Conservation (phyloP, 805 yeast genomes). For the Wickerhamiella siamensis region DNA sequence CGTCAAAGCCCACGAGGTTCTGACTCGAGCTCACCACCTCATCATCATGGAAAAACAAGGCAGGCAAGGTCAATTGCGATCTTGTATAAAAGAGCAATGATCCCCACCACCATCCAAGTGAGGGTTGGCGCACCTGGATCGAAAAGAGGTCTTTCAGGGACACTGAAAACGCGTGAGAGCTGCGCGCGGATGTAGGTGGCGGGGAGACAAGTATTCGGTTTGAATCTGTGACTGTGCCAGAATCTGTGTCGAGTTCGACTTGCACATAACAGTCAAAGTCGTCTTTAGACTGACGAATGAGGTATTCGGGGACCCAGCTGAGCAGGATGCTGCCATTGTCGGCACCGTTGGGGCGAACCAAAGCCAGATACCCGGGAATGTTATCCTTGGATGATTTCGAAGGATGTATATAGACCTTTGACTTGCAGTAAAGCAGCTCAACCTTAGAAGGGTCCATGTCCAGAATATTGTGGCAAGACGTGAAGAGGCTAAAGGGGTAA, state of each 20-base stretch:
- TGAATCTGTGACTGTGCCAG: conserved; percentile 15
- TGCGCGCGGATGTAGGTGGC: conserved; percentile 38
- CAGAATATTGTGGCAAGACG: conserved; percentile 4
- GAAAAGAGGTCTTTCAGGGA: conserved; percentile 52
- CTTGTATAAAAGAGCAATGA: conserved; percentile 62
- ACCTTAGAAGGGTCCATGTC: conserved; percentile 12
- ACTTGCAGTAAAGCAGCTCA: conserved; percentile 27
- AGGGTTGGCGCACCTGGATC: conserved; percentile 70
- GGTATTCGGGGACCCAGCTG: conserved; percentile 48
- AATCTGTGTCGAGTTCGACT: conserved; percentile 33
- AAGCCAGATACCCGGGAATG: conserved; percentile 58
- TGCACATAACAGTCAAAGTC: conserved; percentile 35
- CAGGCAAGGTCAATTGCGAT: conserved; percentile 51
- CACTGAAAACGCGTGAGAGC: conserved; percentile 57
- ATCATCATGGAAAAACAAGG: conserved; percentile 84
- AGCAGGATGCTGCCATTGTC: conserved; percentile 41
- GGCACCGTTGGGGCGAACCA: conserved; percentile 39
- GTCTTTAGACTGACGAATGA: conserved; percentile 26
- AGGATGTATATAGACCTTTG: conserved; percentile 67
- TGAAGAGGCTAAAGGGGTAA: background rate
- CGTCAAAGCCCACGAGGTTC: conserved; percentile 57
- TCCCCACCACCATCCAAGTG: conserved; percentile 85
- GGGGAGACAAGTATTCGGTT: conserved; percentile 30
- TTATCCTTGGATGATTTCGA: conserved; percentile 60
- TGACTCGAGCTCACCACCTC: conserved; percentile 63